phyloP scores from a whole-genome alignment of 2,329 filamentous ascomycete genomes.

The Paradendryphiella salina region DNA sequence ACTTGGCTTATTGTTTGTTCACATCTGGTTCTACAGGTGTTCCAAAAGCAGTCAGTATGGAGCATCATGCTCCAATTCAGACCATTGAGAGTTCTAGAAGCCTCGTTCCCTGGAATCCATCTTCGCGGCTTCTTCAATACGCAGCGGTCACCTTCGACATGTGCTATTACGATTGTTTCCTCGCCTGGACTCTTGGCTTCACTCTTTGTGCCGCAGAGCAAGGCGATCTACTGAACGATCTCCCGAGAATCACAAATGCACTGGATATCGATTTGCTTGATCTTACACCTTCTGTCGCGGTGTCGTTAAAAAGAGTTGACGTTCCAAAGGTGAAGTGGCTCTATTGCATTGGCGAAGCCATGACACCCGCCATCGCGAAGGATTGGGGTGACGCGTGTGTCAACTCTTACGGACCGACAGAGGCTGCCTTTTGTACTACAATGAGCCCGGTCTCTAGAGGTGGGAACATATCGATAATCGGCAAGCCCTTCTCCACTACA shows the following conservation, averaged over 20 bases:
- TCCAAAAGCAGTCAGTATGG: constrained; percentile 51
- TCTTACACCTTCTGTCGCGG: constrained; percentile 50
- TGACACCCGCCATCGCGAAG: constrained; percentile 45
- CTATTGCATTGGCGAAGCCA: constrained; percentile 52
- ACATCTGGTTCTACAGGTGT: constrained; percentile 51
- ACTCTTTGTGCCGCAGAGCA: constrained; percentile 49
- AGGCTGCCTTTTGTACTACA: constrained; percentile 53
- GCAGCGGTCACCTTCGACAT: constrained; percentile 52
- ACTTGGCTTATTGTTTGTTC: constrained; percentile 50
- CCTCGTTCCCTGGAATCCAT: constrained; percentile 46
- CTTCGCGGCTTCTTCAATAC: constrained; percentile 50
- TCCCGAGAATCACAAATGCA: constrained; percentile 41
- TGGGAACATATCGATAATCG: constrained; percentile 47
- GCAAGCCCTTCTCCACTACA: constrained; percentile 48
- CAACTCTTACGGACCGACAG: constrained; percentile 52
- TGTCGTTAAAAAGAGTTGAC: constrained; percentile 36
- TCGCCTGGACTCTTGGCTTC: constrained; percentile 52
- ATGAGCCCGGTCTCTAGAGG: constrained; percentile 42
- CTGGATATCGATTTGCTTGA: constrained; percentile 47
- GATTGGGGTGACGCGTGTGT: constrained; percentile 49
- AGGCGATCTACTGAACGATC: constrained; percentile 45
- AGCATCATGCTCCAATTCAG: constrained; percentile 48
- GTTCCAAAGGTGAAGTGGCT: constrained; percentile 48
- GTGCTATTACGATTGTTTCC: constrained; percentile 54
- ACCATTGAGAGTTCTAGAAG: constrained; percentile 47